Evolutionary conservation across 2,329 filamentous ascomycete species (phyloP), one percentile per base, ranked within the genome.

Genomic region (Colletotrichum karsti): DNA sequence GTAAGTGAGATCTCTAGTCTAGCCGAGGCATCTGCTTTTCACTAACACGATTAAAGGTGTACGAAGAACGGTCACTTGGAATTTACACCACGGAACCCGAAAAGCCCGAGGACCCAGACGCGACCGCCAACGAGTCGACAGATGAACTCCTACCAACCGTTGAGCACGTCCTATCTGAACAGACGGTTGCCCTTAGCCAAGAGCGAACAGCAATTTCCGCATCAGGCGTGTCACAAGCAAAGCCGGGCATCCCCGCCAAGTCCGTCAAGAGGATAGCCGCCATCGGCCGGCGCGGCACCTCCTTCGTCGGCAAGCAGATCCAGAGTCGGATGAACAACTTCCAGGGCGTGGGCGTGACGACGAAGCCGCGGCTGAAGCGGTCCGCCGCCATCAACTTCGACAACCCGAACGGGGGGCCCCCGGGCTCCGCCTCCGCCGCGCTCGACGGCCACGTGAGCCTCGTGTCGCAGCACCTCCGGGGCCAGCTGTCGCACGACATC

Each of bases 61-160:
- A 93, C 73, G 91, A 93, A 75, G 90, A 93, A 73, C 83, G 89
- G 7, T 90, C 88, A 0, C 81, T 92, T 2, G 90, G 90, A 0
- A 86, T 91, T 24, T 88, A 90, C 66, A 78, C 78, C 39, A 78
- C 81, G n/a, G 78, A 78, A 30, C 39, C 44, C 35, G 57, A 50
- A 59, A n/a, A 55, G 73, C 7, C 73, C 72, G 44, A 71, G 73
- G 30, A 72, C 73, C 59, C 70, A 72, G 22, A 78, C 76, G 8
- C 74, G 71, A 46, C 74, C 75, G 18, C 74, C 72, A 28, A 4
- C 20, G 46, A 53, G 10, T 67, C 83, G 5, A 77, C 77, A 8
- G 77, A 77, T 28, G 61, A 58, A 18, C 53, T 59, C 10, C 42
- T 59, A 24, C 61, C 42, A 39, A 50, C 30, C 33, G 39, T 44